Evolutionary conservation across 2,329 filamentous ascomycete genomes (phyloP).

Genomic region (Scedosporium apiospermum): DNA sequence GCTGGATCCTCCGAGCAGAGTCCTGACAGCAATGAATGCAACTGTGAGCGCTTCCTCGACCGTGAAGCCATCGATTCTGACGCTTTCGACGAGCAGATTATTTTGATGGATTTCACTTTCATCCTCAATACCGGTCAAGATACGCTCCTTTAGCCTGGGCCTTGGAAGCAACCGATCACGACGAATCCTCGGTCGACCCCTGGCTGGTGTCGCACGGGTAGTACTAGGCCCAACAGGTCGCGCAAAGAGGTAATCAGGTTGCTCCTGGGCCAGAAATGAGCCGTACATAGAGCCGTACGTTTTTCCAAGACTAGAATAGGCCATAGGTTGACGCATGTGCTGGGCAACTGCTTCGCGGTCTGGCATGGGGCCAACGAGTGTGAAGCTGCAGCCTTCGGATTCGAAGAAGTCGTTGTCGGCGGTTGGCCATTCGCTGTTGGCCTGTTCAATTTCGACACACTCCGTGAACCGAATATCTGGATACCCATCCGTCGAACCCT

Average conservation of each 20-base stretch:
- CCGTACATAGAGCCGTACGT: conserved; percentile 1
- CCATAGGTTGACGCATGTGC: background rate
- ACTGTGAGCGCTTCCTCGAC: conserved; percentile 32
- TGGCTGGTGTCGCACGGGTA: conserved; percentile 2
- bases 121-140: conserved; percentile 7
- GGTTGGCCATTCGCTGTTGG: conserved; percentile 21
- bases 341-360: conserved; percentile 10
- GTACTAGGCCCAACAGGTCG: background rate
- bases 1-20: conserved; percentile 50
- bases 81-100: background rate
- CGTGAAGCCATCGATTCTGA: conserved; percentile 1
- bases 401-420: conserved; percentile 25
- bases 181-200: conserved; percentile 8
- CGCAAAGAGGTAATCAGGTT: background rate
- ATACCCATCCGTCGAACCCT: background rate
- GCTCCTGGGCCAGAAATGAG: background rate
- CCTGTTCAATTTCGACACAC: conserved; percentile 15
- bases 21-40: conserved; percentile 47
- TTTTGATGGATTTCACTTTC: background rate
- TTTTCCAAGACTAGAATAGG: background rate
- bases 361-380: conserved; percentile 35
- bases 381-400: conserved; percentile 26
- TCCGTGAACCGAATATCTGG: conserved; percentile 6
- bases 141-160: conserved; percentile 6
- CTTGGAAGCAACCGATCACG: conserved; percentile 4